Evolutionary conservation across 2,329 filamentous ascomycete genomes (phyloP), one percentile per base, ranked within the genome.

Genomic region (Fusarium heterosporum): DNA sequence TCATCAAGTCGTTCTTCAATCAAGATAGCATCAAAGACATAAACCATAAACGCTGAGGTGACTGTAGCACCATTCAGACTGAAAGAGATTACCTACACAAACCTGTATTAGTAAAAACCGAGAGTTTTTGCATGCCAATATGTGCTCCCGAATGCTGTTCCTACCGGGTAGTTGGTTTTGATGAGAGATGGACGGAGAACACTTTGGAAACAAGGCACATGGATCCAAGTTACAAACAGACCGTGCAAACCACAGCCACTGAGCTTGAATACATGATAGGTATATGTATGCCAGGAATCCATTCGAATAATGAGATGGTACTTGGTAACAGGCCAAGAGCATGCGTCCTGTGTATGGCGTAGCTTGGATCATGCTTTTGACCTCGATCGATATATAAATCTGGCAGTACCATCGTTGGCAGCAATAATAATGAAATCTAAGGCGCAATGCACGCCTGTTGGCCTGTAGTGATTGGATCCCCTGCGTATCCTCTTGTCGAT

Each of bases 71-170:
- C 22, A 22, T 22, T 4, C 6, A 22, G 22, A 22, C 22, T 6
- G 22, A 22, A 17, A n/a, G 8, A n/a, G 4, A 8, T 17, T 16
- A 36, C 3, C 1, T 2, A 17, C 4, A 1, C 1, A 5, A n/a
- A 5, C 2, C 16, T 10, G 3, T 10, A 9, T 36, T n/a, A 9
- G n/a, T 9, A 11, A 1, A 17, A 12, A 8, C 12, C 26, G 4
- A 29, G 8, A 17, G 14, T 17, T 13, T 11, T 11, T 43, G 41
- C 29, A 4, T 17, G 6, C 2, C 4, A 1, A 4, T 1, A 4
- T 50, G 5, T 12, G 3, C 29, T 2, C 4, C 19, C 6, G 5
- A 7, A 17, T 25, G 25, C 30, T 6, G n/a, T 5, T 9, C 8
- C 19, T 26, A 34, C 25, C 17, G 30, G 26, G 51, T 52, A 50